Evolutionary conservation across 176 grass and related monocot genomes (phyloP), one percentile per base, ranked within the genome.

Genomic region (Guadua angustifolia): DNA sequence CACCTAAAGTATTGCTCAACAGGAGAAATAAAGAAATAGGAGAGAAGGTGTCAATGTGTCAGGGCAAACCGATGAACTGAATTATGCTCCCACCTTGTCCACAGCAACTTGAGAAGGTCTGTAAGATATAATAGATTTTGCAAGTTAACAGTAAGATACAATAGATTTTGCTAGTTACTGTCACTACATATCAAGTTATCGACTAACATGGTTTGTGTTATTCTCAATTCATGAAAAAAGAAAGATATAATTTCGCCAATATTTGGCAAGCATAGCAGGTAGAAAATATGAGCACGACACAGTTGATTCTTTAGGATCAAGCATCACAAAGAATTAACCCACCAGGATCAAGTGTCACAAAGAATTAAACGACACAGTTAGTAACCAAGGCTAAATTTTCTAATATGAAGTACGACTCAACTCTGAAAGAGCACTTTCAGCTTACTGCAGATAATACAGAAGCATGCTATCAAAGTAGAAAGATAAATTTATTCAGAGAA

Each of bases 401-500:
- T 29, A 29, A 29, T 29, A 29, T 29, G 29, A 29, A 29, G 29
- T 29, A 29, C 29, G 96, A 51, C 82, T 89, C 88, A 98, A 88
- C 79, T 90, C 87, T 77, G 89, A 90, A 84, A 95, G 75, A 56
- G 85, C 87, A 85, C 78, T 91, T 88, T 98, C 96, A 83, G 96
- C 88, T 93, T 92, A 83, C 96, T 98, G 89, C 77, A 91, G 51
- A 86, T 43, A 86, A 86, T 58, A 82, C 3, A 80, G 10, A 85
- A 84, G 24, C 72, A 72, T 80, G 87, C 85, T 78, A 90, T 53
- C 1, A 57, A 79, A 83, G 70, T 75, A 78, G 5, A 42, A 19
- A 49, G n/a, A 62, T n/a, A 77, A 49, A 77, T 12, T 6, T 66
- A 58, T 51, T 50, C 15, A 25, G 1, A 71, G 35, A 66, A 76